phyloP scores from a whole-genome alignment of 495 filamentous ascomycete species.

The Penicillium turbatum region DNA sequence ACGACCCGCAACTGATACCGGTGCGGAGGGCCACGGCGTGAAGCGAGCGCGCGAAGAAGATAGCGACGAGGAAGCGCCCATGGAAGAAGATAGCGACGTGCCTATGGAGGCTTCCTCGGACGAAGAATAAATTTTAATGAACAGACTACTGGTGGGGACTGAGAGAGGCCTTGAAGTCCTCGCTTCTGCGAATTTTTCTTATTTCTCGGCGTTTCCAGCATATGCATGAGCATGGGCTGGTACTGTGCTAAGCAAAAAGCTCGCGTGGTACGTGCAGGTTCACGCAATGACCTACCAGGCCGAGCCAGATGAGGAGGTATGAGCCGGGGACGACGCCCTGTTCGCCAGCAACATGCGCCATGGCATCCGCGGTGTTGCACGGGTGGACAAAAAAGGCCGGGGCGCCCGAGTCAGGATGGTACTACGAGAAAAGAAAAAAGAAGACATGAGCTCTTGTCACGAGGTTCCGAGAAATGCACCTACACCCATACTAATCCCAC shows the following conservation, averaged over 20 bases:
- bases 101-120: conserved; percentile 53
- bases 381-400: conserved; percentile 82
- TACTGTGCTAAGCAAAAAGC: conserved; percentile 30
- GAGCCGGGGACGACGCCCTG: conserved; percentile 52
- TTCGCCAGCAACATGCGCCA: conserved; percentile 47
- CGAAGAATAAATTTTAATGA: conserved; percentile 39
- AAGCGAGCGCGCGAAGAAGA: conserved; percentile 75
- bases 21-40: conserved; percentile 40
- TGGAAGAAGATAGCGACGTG: conserved; percentile 65
- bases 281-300: conserved; percentile 67
- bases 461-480: conserved; percentile 31
- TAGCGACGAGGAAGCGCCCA: conserved; percentile 62
- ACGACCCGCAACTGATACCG: conserved; percentile 35
- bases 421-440: conserved; percentile 42
- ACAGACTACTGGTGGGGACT: neutral
- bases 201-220: conserved; percentile 6
- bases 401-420: conserved; percentile 70
- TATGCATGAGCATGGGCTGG: conserved; percentile 16
- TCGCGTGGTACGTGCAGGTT: conserved; percentile 64
- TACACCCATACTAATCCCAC: conserved; percentile 74
- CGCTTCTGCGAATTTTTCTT: neutral
- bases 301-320: conserved; percentile 79
- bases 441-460: conserved; percentile 39
- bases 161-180: neutral
- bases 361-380: conserved; percentile 76